These are phyloP conservation scores for Boletus subparvulus DNA, from an alignment of 768 basidiomycete species.

Conservation along the genomic window DNA sequence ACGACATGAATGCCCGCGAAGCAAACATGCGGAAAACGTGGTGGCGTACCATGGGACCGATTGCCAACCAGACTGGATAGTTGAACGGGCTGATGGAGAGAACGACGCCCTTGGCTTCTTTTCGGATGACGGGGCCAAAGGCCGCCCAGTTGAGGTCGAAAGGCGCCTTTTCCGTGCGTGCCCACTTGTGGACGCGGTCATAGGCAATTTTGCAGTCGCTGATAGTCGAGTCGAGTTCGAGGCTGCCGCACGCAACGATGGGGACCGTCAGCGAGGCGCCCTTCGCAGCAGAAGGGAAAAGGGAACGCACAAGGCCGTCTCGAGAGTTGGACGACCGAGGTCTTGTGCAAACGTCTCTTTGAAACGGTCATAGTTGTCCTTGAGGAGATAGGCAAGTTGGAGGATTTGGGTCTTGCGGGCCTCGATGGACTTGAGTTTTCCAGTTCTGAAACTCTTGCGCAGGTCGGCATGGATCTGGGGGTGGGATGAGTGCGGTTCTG, in stretches of 20 bases:
- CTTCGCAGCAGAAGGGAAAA: constrained; percentile 18
- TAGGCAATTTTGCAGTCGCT: constrained; percentile 55
- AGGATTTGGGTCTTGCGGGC: constrained; percentile 75
- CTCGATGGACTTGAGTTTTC: constrained; percentile 63
- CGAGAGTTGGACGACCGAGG: constrained; percentile 60
- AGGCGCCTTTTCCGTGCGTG: constrained; percentile 56
- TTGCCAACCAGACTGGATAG: constrained; percentile 61
- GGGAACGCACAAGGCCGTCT: constrained; percentile 49
- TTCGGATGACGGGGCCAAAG: constrained; percentile 63
- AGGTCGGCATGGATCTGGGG: constrained; percentile 57
- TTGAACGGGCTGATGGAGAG: constrained; percentile 75
- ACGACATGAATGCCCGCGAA: constrained; percentile 9
- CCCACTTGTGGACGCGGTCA: constrained; percentile 71
- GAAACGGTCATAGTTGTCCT: constrained; percentile 68
- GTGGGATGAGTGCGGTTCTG: neutral
- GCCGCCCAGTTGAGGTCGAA: constrained; percentile 57
- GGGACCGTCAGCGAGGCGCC: neutral
- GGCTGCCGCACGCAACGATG: constrained; percentile 36
- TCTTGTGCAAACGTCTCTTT: constrained; percentile 58
- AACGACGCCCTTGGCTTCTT: constrained; percentile 76
- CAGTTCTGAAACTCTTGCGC: constrained; percentile 56
- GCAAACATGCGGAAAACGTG: neutral
- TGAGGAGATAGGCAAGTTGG: constrained; percentile 68
- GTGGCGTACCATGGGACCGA: constrained; percentile 55
- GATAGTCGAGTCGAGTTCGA: constrained; percentile 59